Evolutionary conservation across 2,329 filamentous ascomycete species (phyloP).

Genomic region (Salinomyces thailandicus): DNA sequence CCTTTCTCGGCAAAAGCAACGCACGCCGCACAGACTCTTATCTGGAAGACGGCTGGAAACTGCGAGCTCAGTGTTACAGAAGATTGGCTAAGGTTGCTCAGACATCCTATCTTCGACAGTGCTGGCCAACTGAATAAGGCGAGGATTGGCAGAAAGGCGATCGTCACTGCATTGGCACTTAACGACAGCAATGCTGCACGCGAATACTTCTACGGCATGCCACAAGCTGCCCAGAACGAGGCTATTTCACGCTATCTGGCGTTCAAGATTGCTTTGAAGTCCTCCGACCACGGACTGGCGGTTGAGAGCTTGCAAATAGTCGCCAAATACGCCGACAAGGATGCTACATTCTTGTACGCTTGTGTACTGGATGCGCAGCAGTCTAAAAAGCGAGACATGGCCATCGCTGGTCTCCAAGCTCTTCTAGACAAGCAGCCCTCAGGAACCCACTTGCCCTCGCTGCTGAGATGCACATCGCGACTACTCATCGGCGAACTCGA

Average conservation of each 20-base stretch:
- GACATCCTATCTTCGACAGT: slow-evolving; percentile 56
- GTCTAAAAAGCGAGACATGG: slow-evolving; percentile 50
- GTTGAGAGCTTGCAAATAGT: slow-evolving; percentile 53
- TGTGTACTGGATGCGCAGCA: slow-evolving; percentile 69
- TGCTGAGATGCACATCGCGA: slow-evolving; percentile 49
- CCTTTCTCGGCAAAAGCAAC: slow-evolving; percentile 51
- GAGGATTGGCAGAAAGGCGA: slow-evolving; percentile 57
- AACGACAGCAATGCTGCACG: slow-evolving; percentile 46
- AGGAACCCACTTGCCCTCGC: slow-evolving; percentile 49
- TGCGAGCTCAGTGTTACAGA: slow-evolving; percentile 1
- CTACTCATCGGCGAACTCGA: slow-evolving; percentile 37
- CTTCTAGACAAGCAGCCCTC: slow-evolving; percentile 47
- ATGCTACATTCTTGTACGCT: slow-evolving; percentile 61
- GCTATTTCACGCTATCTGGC: slow-evolving; percentile 17
- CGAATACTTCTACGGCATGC: slow-evolving; percentile 49
- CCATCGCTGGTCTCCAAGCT: slow-evolving; percentile 48
- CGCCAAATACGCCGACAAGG: slow-evolving; percentile 41
- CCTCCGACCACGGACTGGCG: slow-evolving; percentile 35
- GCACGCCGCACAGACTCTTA: slow-evolving; percentile 56
- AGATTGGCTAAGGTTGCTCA: slow-evolving; percentile 59
- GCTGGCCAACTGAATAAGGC: slow-evolving; percentile 55
- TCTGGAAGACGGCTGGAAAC: slow-evolving; percentile 55
- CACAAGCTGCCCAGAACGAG: slow-evolving; percentile 24
- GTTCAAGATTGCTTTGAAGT: slow-evolving; percentile 20
- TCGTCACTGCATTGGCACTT: slow-evolving; percentile 56